Percentiles rank a stretch among this genome's conserved stretches.
Conservation (phyloP, 2,329 filamentous ascomycete genomes). For the Lizonia empirigonia region DNA sequence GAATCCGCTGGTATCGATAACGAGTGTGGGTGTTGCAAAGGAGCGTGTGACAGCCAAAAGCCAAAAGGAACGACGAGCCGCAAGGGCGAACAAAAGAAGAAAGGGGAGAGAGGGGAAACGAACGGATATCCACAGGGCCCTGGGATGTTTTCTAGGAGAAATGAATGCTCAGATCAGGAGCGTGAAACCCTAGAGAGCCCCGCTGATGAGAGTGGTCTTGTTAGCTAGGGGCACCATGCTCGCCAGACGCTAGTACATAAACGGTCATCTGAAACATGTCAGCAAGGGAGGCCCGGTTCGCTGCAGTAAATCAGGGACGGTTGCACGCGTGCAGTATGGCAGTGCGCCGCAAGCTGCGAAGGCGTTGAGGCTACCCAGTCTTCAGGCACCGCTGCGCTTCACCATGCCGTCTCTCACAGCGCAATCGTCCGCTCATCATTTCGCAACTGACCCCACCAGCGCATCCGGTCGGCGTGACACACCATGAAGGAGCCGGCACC, state of each 20-base stretch:
- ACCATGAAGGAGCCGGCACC: slow-evolving; percentile 6
- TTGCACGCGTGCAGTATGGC: slow-evolving; percentile 20
- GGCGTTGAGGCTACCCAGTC: slow-evolving; percentile 18
- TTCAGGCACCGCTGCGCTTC: slow-evolving; percentile 17
- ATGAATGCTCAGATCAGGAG: slow-evolving; percentile 47
- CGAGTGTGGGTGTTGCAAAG: slow-evolving; percentile 35
- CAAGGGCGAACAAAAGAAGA: slow-evolving; percentile 33
- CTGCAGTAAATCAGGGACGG: slow-evolving; percentile 21
- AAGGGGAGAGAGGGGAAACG: slow-evolving; percentile 29
- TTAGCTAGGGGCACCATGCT: slow-evolving; percentile 23
- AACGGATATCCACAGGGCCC: slow-evolving; percentile 37
- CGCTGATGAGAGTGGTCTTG: slow-evolving; percentile 27
- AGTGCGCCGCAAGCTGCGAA: slow-evolving; percentile 21
- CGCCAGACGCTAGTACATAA: slow-evolving; percentile 31
- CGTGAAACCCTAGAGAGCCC: slow-evolving; percentile 41
- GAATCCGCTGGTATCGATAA: slow-evolving; percentile 34
- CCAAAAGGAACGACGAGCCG: slow-evolving; percentile 41
- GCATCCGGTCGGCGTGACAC: slow-evolving; percentile 3
- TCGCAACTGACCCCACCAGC: not conserved
- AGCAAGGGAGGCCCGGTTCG: slow-evolving; percentile 29
- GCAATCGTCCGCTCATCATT: slow-evolving; percentile 4
- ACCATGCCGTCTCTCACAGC: slow-evolving; percentile 9
- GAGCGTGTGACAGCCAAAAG: slow-evolving; percentile 25
- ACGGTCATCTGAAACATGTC: slow-evolving; percentile 40
- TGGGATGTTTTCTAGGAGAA: slow-evolving; percentile 40